These are phyloP conservation scores for Cyclostephanos tholiformis DNA, from an alignment of 108 stramenopile genomes.

Conservation along the genomic window DNA sequence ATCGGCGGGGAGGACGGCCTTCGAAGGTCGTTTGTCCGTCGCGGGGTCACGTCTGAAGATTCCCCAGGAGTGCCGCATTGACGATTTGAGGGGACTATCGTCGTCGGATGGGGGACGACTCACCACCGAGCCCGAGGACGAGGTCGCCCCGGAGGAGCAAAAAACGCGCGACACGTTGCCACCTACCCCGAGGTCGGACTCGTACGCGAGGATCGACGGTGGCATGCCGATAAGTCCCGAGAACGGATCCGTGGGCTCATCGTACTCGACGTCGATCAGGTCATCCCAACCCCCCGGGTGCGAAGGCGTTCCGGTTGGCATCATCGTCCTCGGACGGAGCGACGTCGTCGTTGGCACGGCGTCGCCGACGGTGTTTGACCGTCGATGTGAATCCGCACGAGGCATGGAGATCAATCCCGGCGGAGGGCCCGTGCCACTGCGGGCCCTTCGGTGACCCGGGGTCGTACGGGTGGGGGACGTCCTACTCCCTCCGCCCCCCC, in stretches of 20 bases:
- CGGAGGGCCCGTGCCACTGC: too few species aligned
- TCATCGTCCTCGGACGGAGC: neutral
- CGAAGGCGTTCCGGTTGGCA: neutral
- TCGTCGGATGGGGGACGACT: neutral
- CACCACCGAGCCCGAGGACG: neutral
- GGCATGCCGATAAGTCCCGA: constrained; percentile 18
- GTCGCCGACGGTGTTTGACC: neutral
- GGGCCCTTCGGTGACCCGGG: too few species aligned
- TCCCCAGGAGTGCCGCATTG: neutral
- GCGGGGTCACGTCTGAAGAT: neutral
- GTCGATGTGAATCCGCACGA: neutral
- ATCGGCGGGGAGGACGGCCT: neutral
- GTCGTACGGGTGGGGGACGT: too few species aligned
- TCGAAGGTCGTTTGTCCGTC: neutral
- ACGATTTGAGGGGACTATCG: neutral
- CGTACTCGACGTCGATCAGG: constrained; percentile 3
- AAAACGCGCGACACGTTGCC: neutral
- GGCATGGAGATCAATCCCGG: neutral
- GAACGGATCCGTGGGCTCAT: constrained; percentile 12
- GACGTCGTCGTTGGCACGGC: neutral
- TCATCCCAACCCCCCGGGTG: neutral
- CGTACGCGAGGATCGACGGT: neutral
- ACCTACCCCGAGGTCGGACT: neutral
- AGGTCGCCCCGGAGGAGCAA: neutral
- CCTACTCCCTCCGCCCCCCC: too few species aligned